A percentile compares a stretch with the other conserved stretches of the same genome.
phyloP scores from a whole-genome alignment of 1,139 yeast genomes.

The Diutina ranongensis region DNA sequence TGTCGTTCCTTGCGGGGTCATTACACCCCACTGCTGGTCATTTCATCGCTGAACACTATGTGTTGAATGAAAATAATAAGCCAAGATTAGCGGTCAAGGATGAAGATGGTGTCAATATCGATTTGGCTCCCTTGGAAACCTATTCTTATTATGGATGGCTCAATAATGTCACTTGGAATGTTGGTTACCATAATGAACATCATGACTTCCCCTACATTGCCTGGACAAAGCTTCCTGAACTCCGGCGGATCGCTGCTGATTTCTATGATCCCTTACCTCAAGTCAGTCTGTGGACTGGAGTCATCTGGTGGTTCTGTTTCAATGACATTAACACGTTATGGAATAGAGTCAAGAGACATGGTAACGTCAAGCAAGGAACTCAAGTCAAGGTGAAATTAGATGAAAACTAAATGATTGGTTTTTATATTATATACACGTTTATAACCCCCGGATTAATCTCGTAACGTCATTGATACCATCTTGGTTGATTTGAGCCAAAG shows the following conservation, averaged over 20 bases:
- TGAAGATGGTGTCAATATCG: conserved; percentile 16
- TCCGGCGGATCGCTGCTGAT: conserved; percentile 61
- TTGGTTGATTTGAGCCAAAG: conserved; percentile 21
- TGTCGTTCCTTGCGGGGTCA: conserved; percentile 83
- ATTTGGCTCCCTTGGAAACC: conserved; percentile 57
- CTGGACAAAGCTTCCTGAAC: conserved; percentile 67
- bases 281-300: conserved; percentile 53
- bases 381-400: conserved; percentile 2
- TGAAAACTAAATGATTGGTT: background rate
- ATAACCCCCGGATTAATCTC: background rate
- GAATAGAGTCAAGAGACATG: conserved; percentile 66
- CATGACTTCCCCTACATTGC: conserved; percentile 93
- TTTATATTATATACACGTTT: background rate
- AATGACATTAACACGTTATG: conserved; percentile 60
- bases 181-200: conserved; percentile 89
- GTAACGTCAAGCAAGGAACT: conserved; percentile 20
- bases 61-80: conserved; percentile 48
- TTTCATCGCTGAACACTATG: conserved; percentile 88
- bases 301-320: conserved; percentile 59
- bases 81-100: conserved; percentile 15
- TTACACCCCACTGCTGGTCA: conserved; percentile 93
- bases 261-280: conserved; percentile 75
- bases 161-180: conserved; percentile 77
- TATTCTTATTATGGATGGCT: conserved; percentile 80
- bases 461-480: conserved; percentile 3